phyloP scores from a whole-genome alignment of 1,139 yeast species.

The Spencermartinsiella ligniputridi region DNA sequence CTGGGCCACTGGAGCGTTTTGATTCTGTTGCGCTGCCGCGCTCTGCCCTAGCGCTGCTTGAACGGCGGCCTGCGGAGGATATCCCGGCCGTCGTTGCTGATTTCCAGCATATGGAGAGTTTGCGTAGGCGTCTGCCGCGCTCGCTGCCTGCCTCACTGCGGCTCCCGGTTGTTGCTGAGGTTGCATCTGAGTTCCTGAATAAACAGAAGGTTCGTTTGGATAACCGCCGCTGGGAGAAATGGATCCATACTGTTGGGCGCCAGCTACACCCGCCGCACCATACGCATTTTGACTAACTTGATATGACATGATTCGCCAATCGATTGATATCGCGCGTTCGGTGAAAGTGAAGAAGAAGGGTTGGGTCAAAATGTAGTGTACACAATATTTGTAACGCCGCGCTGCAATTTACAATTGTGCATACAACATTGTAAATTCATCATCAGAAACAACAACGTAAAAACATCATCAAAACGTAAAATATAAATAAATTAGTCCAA shows the following conservation, averaged over 20 bases:
- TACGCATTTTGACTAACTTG: neutral
- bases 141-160: neutral
- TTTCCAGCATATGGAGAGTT: neutral
- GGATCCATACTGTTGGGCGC: neutral
- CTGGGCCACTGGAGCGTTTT: conserved; percentile 4
- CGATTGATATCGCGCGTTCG: too few species aligned
- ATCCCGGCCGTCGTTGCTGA: neutral
- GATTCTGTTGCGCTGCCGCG: conserved; percentile 6
- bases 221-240: neutral
- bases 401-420: too few species aligned
- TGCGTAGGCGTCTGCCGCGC: neutral
- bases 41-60: neutral
- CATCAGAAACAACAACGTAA: too few species aligned
- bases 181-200: neutral
- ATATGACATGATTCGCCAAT: neutral
- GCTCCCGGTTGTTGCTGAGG: conserved; percentile 1
- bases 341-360: too few species aligned
- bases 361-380: too few species aligned
- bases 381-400: too few species aligned
- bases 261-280: neutral
- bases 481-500: too few species aligned
- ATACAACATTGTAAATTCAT: too few species aligned
- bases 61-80: neutral
- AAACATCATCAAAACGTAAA: too few species aligned
- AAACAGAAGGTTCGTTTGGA: neutral